phyloP scores from a whole-genome alignment of 2,329 filamentous ascomycete species.

The Cercospora brassicicola region DNA sequence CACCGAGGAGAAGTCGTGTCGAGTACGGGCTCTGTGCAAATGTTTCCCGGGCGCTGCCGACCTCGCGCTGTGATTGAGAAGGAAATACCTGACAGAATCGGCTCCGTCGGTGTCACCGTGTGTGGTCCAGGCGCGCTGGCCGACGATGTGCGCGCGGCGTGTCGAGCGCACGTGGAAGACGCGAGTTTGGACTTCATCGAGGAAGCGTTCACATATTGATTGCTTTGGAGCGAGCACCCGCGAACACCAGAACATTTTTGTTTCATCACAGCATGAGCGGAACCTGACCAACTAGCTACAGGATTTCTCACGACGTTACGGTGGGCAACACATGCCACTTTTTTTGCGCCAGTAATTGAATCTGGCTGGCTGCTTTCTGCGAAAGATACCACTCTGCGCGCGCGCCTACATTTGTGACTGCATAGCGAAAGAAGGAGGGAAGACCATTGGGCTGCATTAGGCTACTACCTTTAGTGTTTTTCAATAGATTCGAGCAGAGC shows the following conservation, averaged over 20 bases:
- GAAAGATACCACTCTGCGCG: conserved; percentile 17
- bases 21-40: conserved; percentile 60
- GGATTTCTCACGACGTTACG: conserved; percentile 14
- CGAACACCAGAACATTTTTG: not conserved
- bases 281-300: not conserved
- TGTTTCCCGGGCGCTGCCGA: conserved; percentile 61
- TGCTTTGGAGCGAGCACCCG: not conserved
- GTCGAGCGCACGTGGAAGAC: conserved; percentile 53
- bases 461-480: conserved; percentile 10
- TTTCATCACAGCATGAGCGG: conserved; percentile 7
- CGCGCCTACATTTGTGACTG: conserved; percentile 1
- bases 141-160: conserved; percentile 60
- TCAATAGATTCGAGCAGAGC: conserved; percentile 3
- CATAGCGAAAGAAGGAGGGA: conserved; percentile 9
- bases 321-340: conserved; percentile 13
- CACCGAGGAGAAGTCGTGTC: conserved; percentile 55
- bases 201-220: conserved; percentile 58
- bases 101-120: conserved; percentile 59
- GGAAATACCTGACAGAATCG: conserved; percentile 52
- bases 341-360: conserved; percentile 10
- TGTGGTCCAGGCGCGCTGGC: conserved; percentile 65
- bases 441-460: not conserved
- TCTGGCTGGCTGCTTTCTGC: conserved; percentile 8
- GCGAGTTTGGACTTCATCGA: conserved; percentile 63
- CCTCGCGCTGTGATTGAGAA: conserved; percentile 58